Percentiles rank a stretch among this genome's conserved stretches.
phyloP scores from a whole-genome alignment of 257 asterid species.

The Lycium barbarum region DNA sequence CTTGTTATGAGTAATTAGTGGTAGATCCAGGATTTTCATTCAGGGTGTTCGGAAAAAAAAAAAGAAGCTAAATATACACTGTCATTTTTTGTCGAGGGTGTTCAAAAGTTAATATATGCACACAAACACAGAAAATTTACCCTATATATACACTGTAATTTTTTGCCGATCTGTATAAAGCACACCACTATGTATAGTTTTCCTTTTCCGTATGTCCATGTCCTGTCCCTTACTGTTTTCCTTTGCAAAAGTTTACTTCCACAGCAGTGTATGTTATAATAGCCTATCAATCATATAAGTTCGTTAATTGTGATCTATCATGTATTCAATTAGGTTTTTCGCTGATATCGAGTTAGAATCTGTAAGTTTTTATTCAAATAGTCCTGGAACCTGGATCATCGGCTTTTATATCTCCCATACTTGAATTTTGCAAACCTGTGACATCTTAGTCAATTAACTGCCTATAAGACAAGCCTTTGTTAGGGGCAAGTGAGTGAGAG shows the following conservation, averaged over 20 bases:
- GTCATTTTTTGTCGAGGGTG: too few relatives aligned
- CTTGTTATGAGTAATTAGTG: neutral
- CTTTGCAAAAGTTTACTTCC: neutral
- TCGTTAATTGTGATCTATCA: constrained; percentile 4
- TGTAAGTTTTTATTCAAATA: neutral
- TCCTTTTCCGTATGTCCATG: neutral
- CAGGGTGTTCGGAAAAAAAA: too few relatives aligned
- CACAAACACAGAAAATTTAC: too few relatives aligned
- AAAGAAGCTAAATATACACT: too few relatives aligned
- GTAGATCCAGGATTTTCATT: too few relatives aligned
- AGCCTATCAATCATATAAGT: neutral
- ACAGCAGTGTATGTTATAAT: neutral
- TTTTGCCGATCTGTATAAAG: too few relatives aligned
- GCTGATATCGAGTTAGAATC: neutral
- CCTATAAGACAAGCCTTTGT: neutral
- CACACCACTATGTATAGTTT: neutral
- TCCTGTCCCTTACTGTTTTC: neutral
- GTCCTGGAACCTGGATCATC: constrained; percentile 9
- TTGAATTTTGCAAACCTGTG: neutral
- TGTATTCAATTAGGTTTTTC: neutral
- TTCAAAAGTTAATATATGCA: too few relatives aligned
- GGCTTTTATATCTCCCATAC: neutral
- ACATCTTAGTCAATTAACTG: neutral
- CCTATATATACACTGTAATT: too few relatives aligned
- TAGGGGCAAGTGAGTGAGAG: neutral